Evolutionary conservation across 2,329 filamentous ascomycete species (phyloP), one percentile per base, ranked within the genome.

Genomic region (Aureobasidium mangrovei): DNA sequence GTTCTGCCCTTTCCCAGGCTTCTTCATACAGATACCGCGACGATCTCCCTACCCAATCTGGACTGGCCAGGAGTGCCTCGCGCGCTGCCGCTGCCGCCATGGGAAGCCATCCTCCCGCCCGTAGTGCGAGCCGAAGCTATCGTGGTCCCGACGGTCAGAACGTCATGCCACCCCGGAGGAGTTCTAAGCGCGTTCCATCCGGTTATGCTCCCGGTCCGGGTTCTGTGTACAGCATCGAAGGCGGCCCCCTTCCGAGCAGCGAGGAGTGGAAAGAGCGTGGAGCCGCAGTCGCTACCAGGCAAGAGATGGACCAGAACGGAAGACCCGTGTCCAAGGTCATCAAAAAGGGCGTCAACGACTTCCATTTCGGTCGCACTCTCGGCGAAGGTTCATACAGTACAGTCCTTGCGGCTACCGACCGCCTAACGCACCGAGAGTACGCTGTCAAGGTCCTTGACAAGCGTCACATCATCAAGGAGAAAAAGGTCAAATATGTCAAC

Each of bases 401-500:
- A 7, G 93, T 98, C 36, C 83, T 93, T 60, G 82, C 93, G 51
- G 93, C 91, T 36, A 95, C 90, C 3, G 93, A 98, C 70, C 84
- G 91, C 58, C 89, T 95, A 69, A 95, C 89, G 1, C 74, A 94
- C 56, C 95, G 95, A 64, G 91, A 98, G 69, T 97, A 97, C 66
- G 93, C 93, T 28, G 91, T 98, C 72, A 98, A 98, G 70, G 91
- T 98, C 12, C 80, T 98, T 44, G 93, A 98, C 72, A 98, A 98
- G 73, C 83, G 90, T 64, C 93, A 98, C 70, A 98, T 98, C 66
- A 98, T 98, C 77, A 98, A 97, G 72, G 93, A 98, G 73, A 97
- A 95, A 72, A 98, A 98, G 78, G 95, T 98, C 65, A 98, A 98
- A 77, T 98, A 98, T 66, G 93, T 98, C 71, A 98, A 97, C 71